phyloP scores from a whole-genome alignment of 768 basidiomycete species.

The Lactarius pseudohatsudake region DNA sequence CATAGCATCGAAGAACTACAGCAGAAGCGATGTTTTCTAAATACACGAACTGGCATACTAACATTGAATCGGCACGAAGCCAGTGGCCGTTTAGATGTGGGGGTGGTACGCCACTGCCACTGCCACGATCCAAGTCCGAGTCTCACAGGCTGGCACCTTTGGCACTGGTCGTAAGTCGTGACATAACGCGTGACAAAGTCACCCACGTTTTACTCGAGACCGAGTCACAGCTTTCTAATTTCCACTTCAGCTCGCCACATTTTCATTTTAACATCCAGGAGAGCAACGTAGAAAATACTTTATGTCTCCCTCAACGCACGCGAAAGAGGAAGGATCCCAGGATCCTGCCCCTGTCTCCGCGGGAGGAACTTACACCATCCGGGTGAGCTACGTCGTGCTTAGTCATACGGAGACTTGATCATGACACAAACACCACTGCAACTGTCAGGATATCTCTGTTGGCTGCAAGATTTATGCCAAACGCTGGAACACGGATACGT shows the following conservation, averaged over 20 bases:
- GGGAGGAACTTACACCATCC: conserved; percentile 74
- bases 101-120: background rate
- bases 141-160: background rate
- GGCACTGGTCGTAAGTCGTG: background rate
- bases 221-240: conserved; percentile 23
- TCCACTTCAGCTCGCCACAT: conserved; percentile 7
- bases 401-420: conserved; percentile 27
- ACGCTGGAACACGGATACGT: conserved; percentile 70
- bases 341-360: conserved; percentile 65
- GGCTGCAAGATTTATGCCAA: conserved; percentile 96
- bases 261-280: conserved; percentile 3
- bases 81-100: background rate
- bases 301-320: conserved; percentile 30
- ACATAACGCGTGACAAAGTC: conserved; percentile 10
- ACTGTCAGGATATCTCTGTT: conserved; percentile 72
- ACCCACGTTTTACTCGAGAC: conserved; percentile 16
- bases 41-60: background rate
- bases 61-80: background rate
- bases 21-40: background rate
- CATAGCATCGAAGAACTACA: background rate
- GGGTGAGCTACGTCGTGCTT: conserved; percentile 48
- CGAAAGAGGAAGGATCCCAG: conserved; percentile 40
- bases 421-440: conserved; percentile 26
- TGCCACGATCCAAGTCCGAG: background rate
- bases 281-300: background rate